Conservation (phyloP, 129 eudicot species). For the Apium graveolens region DNA sequence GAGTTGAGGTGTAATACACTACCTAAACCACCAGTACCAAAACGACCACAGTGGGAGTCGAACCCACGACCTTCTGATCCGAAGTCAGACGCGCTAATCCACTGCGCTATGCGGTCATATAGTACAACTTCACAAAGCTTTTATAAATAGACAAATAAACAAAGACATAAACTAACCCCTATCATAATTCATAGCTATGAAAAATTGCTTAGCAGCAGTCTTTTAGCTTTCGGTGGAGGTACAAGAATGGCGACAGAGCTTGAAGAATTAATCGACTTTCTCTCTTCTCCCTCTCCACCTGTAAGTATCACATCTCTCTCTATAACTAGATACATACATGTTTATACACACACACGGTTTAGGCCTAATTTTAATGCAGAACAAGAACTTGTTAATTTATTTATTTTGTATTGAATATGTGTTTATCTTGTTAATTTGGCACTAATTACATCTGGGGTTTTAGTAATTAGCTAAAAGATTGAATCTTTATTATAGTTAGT, state of each 20-base stretch:
- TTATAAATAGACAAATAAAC: neutral
- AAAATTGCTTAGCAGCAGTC: neutral
- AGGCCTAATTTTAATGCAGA: neutral
- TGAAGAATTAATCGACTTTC: slow-evolving; percentile 80
- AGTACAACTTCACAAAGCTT: fast-evolving
- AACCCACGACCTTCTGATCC: slow-evolving; percentile 99
- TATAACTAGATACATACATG: neutral
- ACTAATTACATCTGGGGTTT: neutral
- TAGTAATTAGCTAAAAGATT: neutral
- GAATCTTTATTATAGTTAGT: neutral
- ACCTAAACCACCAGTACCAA: too few species aligned
- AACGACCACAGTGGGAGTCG: slow-evolving; percentile 99
- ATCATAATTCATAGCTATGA: too few species aligned
- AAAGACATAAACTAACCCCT: neutral
- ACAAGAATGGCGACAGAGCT: slow-evolving; percentile 76
- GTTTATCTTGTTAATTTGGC: neutral
- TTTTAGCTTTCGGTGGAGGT: neutral
- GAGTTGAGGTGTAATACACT: too few species aligned
- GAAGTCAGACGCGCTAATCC: slow-evolving; percentile 99
- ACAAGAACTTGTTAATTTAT: neutral
- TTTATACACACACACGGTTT: too few species aligned
- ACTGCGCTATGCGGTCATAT: slow-evolving; percentile 99
- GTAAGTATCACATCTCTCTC: slow-evolving; percentile 30
- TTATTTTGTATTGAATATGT: neutral
- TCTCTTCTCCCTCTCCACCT: slow-evolving; percentile 74